These are phyloP conservation scores for Avicennia marina DNA, from an alignment of 257 asterid genomes.

Conservation along the genomic window DNA sequence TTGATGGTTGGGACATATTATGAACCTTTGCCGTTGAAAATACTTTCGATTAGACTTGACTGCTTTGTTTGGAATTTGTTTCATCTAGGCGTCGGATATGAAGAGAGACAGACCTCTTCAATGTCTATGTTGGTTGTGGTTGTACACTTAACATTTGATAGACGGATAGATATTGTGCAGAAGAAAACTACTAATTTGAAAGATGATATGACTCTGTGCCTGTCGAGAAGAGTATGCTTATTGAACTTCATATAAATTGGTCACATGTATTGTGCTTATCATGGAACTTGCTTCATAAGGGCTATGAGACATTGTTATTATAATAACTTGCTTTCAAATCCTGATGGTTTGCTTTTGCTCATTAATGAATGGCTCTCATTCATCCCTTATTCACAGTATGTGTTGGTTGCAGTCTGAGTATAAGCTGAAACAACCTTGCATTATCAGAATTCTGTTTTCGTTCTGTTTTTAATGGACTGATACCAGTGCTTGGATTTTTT, in stretches of 20 bases:
- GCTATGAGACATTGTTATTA: neutral
- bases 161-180: neutral
- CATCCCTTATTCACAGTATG: neutral
- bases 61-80: neutral
- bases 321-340: neutral
- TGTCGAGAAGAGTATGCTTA: neutral
- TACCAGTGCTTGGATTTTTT: neutral
- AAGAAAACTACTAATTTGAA: neutral
- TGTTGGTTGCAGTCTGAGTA: neutral
- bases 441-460: neutral
- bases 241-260: neutral
- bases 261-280: neutral
- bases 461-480: constrained; percentile 6
- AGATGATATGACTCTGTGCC: neutral
- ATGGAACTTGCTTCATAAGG: no score
- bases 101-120: neutral
- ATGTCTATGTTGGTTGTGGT: neutral
- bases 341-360: neutral
- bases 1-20: neutral
- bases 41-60: neutral
- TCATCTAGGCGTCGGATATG: neutral
- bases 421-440: neutral
- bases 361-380: neutral
- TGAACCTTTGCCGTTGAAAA: constrained; percentile 4
- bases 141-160: neutral